A percentile compares a stretch with the other conserved stretches of the same genome.
phyloP scores from a whole-genome alignment of 441 rosid species.

The Melastoma candidum region DNA sequence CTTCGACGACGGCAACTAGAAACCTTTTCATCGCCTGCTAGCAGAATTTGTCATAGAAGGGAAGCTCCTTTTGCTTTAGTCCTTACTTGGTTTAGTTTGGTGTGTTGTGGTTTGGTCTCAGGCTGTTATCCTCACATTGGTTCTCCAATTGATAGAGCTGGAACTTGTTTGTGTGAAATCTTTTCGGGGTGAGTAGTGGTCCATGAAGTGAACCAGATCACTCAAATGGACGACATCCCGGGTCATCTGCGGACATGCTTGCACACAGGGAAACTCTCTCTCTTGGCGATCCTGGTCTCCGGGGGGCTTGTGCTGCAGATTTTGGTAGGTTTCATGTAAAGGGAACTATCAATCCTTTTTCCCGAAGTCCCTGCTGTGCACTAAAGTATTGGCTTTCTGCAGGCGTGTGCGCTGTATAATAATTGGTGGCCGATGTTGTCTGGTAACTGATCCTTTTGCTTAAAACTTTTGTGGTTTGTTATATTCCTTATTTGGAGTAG shows the following conservation, averaged over 20 bases:
- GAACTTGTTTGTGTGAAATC: too few relatives aligned
- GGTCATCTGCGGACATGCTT: conserved; percentile 67
- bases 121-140: too few relatives aligned
- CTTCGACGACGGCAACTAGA: too few relatives aligned
- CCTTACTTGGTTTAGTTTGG: too few relatives aligned
- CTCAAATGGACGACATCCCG: conserved; percentile 67
- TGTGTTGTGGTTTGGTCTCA: too few relatives aligned
- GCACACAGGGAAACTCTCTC: conserved; percentile 75
- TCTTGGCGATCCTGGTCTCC: conserved; percentile 76
- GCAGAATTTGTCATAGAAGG: too few relatives aligned
- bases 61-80: too few relatives aligned
- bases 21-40: too few relatives aligned
- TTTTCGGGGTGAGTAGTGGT: too few relatives aligned
- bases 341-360: conserved; percentile 1
- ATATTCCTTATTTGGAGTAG: not conserved
- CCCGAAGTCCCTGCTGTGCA: not conserved
- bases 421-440: conserved; percentile 99
- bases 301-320: conserved; percentile 85
- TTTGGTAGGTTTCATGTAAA: conserved; percentile 38
- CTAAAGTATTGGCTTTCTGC: conserved; percentile 18
- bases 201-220: conserved; percentile 17
- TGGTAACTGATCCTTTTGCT: conserved; percentile 30
- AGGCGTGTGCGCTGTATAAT: conserved; percentile 91
- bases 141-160: too few relatives aligned
- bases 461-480: not conserved